Percentiles rank a stretch among this genome's conserved stretches.
These are phyloP conservation scores for Annulohypoxylon stygium DNA, from an alignment of 495 filamentous ascomycete species.

Conservation along the genomic window DNA sequence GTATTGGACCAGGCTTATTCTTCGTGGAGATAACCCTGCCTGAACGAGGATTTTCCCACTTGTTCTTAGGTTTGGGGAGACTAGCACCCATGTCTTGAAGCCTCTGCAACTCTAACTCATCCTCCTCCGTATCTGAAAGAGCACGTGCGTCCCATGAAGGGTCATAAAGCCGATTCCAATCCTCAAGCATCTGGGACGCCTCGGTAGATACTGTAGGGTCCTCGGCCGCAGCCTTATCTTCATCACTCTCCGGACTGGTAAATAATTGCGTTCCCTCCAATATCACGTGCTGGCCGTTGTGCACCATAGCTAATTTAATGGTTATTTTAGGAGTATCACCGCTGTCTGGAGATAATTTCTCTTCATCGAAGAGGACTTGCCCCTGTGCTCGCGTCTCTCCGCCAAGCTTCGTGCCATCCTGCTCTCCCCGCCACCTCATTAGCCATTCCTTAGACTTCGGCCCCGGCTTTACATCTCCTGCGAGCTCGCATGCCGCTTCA, in stretches of 20 bases:
- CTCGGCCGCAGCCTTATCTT: slow-evolving; percentile 1
- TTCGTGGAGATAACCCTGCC: slow-evolving; percentile 16
- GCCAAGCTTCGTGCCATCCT: not conserved
- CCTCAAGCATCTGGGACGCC: slow-evolving; percentile 21
- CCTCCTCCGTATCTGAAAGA: slow-evolving; percentile 14
- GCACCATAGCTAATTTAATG: slow-evolving; percentile 18
- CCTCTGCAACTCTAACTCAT: not conserved
- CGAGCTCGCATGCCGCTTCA: slow-evolving; percentile 22
- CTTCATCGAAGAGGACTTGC: slow-evolving; percentile 24
- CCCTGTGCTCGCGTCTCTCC: slow-evolving; percentile 23
- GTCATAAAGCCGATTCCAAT: slow-evolving; percentile 20
- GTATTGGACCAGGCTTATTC: slow-evolving; percentile 22
- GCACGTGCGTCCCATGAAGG: slow-evolving; percentile 3
- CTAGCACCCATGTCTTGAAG: slow-evolving; percentile 2
- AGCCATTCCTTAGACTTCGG: slow-evolving; percentile 27
- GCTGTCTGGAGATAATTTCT: not conserved
- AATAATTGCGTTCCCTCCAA: slow-evolving; percentile 15
- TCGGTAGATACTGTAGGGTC: slow-evolving; percentile 5
- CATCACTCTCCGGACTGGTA: slow-evolving; percentile 16
- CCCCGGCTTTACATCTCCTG: slow-evolving; percentile 15
- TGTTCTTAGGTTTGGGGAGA: slow-evolving; percentile 19
- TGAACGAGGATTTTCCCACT: slow-evolving; percentile 29
- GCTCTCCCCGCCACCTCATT: slow-evolving; percentile 24
- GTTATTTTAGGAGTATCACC: not conserved
- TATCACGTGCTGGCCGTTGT: slow-evolving; percentile 19